phyloP scores from a whole-genome alignment of 1,284 basidiomycete species.

The Leccinum angustisporum region DNA sequence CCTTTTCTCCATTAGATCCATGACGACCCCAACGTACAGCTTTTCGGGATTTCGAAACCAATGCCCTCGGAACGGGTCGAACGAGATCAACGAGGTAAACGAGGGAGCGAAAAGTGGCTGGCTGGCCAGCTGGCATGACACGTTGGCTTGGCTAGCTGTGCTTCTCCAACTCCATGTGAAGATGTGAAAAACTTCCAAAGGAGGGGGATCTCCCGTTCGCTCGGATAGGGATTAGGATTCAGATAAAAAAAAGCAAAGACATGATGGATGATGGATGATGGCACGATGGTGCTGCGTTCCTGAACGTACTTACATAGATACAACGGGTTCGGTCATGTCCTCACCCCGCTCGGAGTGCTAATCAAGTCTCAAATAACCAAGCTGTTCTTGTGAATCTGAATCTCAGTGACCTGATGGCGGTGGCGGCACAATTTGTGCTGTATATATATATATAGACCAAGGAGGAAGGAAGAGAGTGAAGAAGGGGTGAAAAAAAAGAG shows the following conservation, averaged over 20 bases:
- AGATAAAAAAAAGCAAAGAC: neutral
- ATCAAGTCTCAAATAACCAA: neutral
- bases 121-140: neutral
- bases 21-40: neutral
- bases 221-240: neutral
- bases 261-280: neutral
- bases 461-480: neutral
- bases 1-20: neutral
- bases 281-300: neutral
- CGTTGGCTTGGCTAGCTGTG: neutral
- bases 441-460: neutral
- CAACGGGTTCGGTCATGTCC: neutral
- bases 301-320: neutral
- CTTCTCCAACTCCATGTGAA: neutral
- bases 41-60: neutral
- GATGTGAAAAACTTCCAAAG: neutral
- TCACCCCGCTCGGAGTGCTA: neutral
- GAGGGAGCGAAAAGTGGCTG: neutral
- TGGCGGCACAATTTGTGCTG: neutral
- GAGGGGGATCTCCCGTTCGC: neutral
- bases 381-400: neutral
- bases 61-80: neutral
- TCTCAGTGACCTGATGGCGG: neutral
- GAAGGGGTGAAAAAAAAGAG: neutral
- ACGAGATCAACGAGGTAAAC: neutral